Conservation (phyloP, 2,329 filamentous ascomycete genomes). For the Colletotrichum spaethianum region DNA sequence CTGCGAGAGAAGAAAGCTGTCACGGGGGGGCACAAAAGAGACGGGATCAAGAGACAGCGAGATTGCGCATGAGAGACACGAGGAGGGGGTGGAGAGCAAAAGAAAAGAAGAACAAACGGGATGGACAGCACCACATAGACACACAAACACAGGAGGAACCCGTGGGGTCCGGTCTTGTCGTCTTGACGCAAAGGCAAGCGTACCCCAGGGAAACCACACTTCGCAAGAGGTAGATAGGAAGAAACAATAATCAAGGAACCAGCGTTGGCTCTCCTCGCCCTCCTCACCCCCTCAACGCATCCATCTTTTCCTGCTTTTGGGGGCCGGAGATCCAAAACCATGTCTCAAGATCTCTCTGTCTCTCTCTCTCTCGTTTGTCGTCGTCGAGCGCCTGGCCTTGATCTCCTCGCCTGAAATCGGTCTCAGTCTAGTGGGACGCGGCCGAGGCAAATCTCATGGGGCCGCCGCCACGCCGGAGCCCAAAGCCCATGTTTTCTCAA, state of each 20-base stretch:
- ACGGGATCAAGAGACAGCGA: neutral
- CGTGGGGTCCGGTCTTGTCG: constrained; percentile 8
- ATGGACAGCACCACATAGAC: constrained; percentile 5
- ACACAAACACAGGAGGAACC: constrained; percentile 8
- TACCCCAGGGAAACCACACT: neutral
- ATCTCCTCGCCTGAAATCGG: neutral
- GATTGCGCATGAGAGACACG: constrained; percentile 5
- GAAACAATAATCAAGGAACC: neutral
- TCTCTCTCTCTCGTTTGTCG: neutral
- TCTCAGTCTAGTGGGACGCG: neutral
- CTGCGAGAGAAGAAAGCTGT: neutral
- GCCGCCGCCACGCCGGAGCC: neutral
- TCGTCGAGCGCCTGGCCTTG: neutral
- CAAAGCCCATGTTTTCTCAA: neutral
- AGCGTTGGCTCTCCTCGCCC: too few relatives aligned
- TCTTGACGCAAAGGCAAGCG: neutral
- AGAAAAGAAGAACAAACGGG: neutral
- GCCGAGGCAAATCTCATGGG: neutral
- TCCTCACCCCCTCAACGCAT: too few relatives aligned
- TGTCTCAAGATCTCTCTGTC: neutral
- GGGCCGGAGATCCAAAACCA: neutral
- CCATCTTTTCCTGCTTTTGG: neutral
- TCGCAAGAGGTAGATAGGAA: neutral
- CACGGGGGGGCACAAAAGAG: neutral
- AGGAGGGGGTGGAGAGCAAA: neutral